A percentile compares a stretch with the other conserved stretches of the same genome.
These are phyloP conservation scores for Papiliotrema terrestris DNA, from an alignment of 1,284 basidiomycete genomes.

Conservation along the genomic window DNA sequence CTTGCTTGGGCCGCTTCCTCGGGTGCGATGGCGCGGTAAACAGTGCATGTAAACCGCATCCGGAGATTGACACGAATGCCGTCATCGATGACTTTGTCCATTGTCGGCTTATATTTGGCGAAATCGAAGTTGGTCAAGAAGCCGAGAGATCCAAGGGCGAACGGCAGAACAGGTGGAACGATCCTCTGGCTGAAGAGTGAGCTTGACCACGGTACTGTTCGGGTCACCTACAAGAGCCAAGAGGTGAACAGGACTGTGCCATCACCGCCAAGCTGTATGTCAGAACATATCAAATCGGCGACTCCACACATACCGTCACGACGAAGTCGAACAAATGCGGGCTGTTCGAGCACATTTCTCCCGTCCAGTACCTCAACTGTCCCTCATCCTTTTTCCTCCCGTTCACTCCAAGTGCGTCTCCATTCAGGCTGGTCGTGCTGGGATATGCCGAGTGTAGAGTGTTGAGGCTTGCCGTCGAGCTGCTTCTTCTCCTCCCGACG, in stretches of 20 bases:
- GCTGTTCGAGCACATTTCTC: slow-evolving; percentile 87
- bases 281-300: not conserved
- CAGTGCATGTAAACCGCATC: slow-evolving; percentile 98
- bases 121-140: slow-evolving; percentile 99
- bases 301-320: slow-evolving; percentile 66
- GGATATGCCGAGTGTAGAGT: slow-evolving; percentile 31
- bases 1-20: slow-evolving; percentile 53
- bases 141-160: slow-evolving; percentile 96
- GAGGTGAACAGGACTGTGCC: slow-evolving; percentile 98
- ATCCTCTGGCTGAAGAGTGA: slow-evolving; percentile 64
- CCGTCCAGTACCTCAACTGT: slow-evolving; percentile 95
- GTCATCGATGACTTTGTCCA: slow-evolving; percentile 84
- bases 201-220: not conserved
- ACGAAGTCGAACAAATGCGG: slow-evolving; percentile 98
- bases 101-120: slow-evolving; percentile 75
- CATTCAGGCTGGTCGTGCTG: slow-evolving; percentile 33
- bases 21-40: slow-evolving; percentile 80
- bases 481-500: slow-evolving; percentile 64
- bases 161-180: slow-evolving; percentile 94
- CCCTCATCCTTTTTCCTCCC: slow-evolving; percentile 61
- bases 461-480: slow-evolving; percentile 35
- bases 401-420: slow-evolving; percentile 3
- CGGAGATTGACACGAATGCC: slow-evolving; percentile 96
- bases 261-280: slow-evolving; percentile 81
- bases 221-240: slow-evolving; percentile 73